Evolutionary conservation across 306 rosid species (phyloP), one percentile per base, ranked within the genome.

Genomic region (Inga leiocalycina): DNA sequence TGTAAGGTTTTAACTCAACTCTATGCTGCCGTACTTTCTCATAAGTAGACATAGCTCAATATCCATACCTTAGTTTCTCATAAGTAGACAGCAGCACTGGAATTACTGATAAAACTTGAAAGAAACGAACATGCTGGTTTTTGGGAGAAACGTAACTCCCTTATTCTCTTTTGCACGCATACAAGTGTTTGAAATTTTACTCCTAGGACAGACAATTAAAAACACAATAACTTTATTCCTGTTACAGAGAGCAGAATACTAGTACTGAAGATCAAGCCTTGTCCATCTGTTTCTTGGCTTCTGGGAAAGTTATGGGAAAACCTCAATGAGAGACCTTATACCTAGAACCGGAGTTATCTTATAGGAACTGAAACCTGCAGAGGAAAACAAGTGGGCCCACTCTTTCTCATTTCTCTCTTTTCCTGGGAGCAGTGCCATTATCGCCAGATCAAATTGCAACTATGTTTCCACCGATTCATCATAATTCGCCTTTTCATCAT

Each of bases 351-450:
- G 76, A 22, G 56, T 79, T 37, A 86, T 86, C 67, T 79, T 75
- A 37, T 69, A 75, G 48, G 61, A 2, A 14, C 49, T 82, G 14
- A 85, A 85, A 52, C 88, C 85, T 10, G 80, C 88, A 43, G 85
- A 77, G 49, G 37, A 77, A 45, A 82, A 10, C 41, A 86, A 11
- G 1, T 79, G 52, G 59, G 82, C 83, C 89, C 89, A 86, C 62
- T 86, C 82, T 75, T 82, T 86, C 27, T 86, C 84, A 61, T 75
- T 74, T 59, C 88, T 82, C 71, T 82, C 86, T 46, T 75, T 86
- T 46, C 89, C 84, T 3, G 39, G n/a, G 5, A 74, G 6, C 15
- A 75, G 0, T 12, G 32, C 76, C 86, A 86, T 86, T 84, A 86
- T 41, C 56, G 24, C 27, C 72, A 82, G 48, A 51, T 86, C 89